These are phyloP conservation scores for Quillaja saponaria DNA, from an alignment of 306 rosid genomes.

Conservation along the genomic window DNA sequence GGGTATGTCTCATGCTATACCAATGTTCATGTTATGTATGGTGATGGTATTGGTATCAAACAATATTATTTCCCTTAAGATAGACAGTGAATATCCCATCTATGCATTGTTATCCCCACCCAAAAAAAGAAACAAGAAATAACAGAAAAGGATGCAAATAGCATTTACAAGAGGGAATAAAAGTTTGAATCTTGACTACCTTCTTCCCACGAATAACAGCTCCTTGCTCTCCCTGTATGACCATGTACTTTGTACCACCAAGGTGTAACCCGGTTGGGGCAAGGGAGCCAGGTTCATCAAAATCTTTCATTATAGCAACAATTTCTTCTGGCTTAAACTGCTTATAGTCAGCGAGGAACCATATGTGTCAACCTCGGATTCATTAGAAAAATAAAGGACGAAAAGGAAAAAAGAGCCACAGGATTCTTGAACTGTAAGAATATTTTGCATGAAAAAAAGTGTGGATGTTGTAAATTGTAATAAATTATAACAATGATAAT, in stretches of 20 bases:
- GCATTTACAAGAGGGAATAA: background rate
- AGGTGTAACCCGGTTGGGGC: slow-evolving; percentile 60
- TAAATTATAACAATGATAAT: background rate
- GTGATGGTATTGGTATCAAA: too few species aligned
- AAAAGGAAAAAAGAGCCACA: background rate
- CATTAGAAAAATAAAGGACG: background rate
- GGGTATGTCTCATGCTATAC: too few species aligned
- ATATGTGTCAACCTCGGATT: background rate
- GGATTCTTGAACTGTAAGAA: background rate
- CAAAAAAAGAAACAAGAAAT: too few species aligned
- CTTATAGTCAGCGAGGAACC: background rate
- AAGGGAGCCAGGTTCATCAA: slow-evolving; percentile 54
- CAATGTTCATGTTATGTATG: too few species aligned
- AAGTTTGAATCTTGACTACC: slow-evolving; percentile 35
- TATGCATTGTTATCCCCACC: too few species aligned
- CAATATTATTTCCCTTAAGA: too few species aligned
- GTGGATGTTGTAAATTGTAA: background rate
- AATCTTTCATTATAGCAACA: slow-evolving; percentile 46
- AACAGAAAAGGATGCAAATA: background rate
- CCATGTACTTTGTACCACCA: slow-evolving; percentile 63
- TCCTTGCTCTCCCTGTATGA: slow-evolving; percentile 59
- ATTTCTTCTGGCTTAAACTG: slow-evolving; percentile 54
- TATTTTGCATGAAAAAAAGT: background rate
- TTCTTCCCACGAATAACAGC: slow-evolving; percentile 63
- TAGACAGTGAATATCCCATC: too few species aligned